Evolutionary conservation across 177 flowering plant genomes (phyloP).

Genomic region (Telopea speciosissima): DNA sequence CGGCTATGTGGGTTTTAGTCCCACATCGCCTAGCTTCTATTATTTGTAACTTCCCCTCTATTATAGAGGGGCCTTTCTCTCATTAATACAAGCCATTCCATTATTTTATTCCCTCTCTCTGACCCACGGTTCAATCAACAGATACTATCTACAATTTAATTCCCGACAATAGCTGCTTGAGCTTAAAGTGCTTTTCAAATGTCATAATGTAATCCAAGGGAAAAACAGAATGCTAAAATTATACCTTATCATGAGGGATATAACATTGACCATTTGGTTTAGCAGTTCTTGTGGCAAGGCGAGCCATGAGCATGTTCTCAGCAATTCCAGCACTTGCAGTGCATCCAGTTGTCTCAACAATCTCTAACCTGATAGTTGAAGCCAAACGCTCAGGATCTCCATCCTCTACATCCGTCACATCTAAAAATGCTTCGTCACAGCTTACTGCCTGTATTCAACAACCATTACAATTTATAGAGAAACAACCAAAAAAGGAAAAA

Average conservation of each 20-base stretch:
- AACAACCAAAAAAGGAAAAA: not conserved
- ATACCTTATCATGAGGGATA: slow-evolving; percentile 65
- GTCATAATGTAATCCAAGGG: not conserved
- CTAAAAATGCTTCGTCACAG: slow-evolving; percentile 97
- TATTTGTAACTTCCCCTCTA: no score
- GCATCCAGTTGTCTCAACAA: slow-evolving; percentile 75
- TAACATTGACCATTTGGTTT: slow-evolving; percentile 88
- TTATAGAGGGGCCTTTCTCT: no score
- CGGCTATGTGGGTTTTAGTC: no score
- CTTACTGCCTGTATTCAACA: slow-evolving; percentile 69
- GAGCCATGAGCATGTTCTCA: slow-evolving; percentile 83
- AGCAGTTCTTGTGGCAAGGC: slow-evolving; percentile 85
- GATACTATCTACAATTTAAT: not conserved
- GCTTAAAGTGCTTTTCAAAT: no score
- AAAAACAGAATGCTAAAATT: slow-evolving; percentile 1
- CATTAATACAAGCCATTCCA: no score
- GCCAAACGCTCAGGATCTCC: slow-evolving; percentile 63
- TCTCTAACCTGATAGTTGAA: slow-evolving; percentile 64
- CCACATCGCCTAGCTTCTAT: no score
- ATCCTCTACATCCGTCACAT: slow-evolving; percentile 44
- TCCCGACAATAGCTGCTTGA: not conserved
- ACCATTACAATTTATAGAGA: not conserved
- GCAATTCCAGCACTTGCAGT: slow-evolving; percentile 93
- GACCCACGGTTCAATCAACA: no score
- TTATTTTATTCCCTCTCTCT: no score